Evolutionary conservation across 2,329 filamentous ascomycete genomes (phyloP).

Genomic region (Fonsecaea multimorphosa): DNA sequence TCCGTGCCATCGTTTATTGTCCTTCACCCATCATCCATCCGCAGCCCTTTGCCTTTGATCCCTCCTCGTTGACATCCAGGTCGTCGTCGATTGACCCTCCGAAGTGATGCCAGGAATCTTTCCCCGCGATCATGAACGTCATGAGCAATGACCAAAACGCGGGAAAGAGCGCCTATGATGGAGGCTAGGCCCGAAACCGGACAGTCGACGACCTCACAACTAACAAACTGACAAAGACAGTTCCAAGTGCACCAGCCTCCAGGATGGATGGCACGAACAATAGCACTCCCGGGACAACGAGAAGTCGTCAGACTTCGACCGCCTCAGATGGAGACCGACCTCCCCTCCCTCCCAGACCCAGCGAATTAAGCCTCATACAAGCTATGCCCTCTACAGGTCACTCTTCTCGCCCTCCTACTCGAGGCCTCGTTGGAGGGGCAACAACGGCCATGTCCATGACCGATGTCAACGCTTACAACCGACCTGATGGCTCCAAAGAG

Average conservation of each 20-base stretch:
- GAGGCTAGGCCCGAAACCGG: slow-evolving; percentile 12
- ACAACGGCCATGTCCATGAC: slow-evolving; percentile 85
- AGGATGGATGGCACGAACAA: slow-evolving; percentile 13
- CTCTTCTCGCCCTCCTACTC: slow-evolving; percentile 44
- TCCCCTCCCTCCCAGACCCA: slow-evolving; percentile 55
- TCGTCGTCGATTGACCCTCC: neutral
- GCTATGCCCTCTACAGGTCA: slow-evolving; percentile 31
- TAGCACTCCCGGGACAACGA: neutral
- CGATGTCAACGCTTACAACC: slow-evolving; percentile 77
- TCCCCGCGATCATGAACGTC: slow-evolving; percentile 19
- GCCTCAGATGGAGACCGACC: slow-evolving; percentile 48
- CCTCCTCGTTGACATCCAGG: neutral
- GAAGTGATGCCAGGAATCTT: slow-evolving; percentile 1
- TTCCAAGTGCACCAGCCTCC: neutral
- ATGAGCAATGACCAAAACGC: slow-evolving; percentile 18
- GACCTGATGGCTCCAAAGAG: slow-evolving; percentile 71
- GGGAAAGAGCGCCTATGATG: slow-evolving; percentile 29
- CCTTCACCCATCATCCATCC: neutral
- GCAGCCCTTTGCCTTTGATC: neutral
- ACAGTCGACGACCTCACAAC: slow-evolving; percentile 24
- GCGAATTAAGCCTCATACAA: slow-evolving; percentile 42
- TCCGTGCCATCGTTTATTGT: neutral
- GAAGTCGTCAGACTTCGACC: slow-evolving; percentile 16
- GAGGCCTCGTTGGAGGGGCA: slow-evolving; percentile 64
- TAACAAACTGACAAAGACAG: neutral